Evolutionary conservation across 495 filamentous ascomycete species (phyloP).

Genomic region (Neurospora sp.): DNA sequence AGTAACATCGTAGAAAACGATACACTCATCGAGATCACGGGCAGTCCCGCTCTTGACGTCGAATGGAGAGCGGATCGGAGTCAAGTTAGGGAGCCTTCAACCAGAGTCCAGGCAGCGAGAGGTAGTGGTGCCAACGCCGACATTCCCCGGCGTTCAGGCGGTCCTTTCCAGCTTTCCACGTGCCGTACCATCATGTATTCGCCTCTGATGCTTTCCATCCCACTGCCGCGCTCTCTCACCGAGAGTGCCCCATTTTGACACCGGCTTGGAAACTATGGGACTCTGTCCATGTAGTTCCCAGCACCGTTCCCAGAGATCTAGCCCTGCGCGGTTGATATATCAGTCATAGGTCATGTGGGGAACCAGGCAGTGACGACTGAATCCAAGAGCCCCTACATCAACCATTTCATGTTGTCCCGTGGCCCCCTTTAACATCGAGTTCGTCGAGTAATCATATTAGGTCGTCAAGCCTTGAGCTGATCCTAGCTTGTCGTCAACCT

Average conservation of each 20-base stretch:
- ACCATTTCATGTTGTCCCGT: background rate
- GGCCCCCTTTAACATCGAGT: background rate
- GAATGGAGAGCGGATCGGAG: background rate
- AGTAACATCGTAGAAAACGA: background rate
- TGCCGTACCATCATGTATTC: background rate
- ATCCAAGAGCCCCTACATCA: background rate
- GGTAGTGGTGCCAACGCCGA: background rate
- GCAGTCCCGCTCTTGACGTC: background rate
- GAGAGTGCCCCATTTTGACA: background rate
- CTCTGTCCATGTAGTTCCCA: background rate
- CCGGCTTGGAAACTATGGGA: background rate
- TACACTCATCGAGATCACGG: background rate
- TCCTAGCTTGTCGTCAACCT: background rate
- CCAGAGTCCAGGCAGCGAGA: background rate
- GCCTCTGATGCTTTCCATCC: background rate
- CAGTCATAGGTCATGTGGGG: background rate
- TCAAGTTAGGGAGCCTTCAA: background rate
- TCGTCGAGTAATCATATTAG: background rate
- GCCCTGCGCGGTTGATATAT: background rate
- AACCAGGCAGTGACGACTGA: background rate
- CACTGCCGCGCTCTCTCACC: background rate
- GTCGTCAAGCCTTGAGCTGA: background rate
- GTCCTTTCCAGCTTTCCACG: background rate
- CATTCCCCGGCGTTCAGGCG: background rate
- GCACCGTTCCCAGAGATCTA: background rate